Conservation (phyloP, 164 flowering plant species). For the Santalum album region DNA sequence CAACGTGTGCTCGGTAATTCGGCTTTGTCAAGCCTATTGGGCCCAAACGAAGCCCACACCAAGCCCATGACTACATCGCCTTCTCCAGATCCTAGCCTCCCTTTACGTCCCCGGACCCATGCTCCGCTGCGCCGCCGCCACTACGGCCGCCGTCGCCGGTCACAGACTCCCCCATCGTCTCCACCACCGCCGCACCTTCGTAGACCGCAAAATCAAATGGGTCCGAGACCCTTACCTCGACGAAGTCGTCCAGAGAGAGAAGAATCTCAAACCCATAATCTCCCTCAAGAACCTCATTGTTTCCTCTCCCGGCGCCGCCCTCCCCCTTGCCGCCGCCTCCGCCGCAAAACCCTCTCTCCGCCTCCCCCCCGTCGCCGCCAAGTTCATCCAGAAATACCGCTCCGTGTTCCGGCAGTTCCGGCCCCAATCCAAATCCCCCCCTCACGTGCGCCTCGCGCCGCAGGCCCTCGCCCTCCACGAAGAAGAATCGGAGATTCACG, state of each 20-base stretch:
- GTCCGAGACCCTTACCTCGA: conserved; percentile 50
- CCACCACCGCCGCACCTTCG: conserved; percentile 24
- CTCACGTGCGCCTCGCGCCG: neutral
- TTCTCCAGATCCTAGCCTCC: no score
- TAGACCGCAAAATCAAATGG: conserved; percentile 48
- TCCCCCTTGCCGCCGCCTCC: conserved; percentile 22
- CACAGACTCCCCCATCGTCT: conserved; percentile 9
- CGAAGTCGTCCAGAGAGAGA: conserved; percentile 34
- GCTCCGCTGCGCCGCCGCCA: neutral
- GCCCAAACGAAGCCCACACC: no score
- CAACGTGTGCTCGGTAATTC: no score
- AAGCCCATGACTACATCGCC: no score
- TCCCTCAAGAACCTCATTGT: conserved; percentile 34
- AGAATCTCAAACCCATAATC: conserved; percentile 35
- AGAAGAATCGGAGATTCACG: neutral
- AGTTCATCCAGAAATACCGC: conserved; percentile 21
- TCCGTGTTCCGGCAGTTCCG: neutral
- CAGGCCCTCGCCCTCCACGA: conserved; percentile 1
- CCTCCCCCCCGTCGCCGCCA: conserved; percentile 19
- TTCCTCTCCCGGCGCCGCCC: conserved; percentile 28
- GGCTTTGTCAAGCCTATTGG: no score
- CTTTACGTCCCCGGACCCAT: neutral
- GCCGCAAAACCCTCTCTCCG: conserved; percentile 17
- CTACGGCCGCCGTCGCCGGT: neutral
- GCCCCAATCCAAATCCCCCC: neutral